These are phyloP conservation scores for Allium sativum DNA, from an alignment of 106 monocot species.

Conservation along the genomic window DNA sequence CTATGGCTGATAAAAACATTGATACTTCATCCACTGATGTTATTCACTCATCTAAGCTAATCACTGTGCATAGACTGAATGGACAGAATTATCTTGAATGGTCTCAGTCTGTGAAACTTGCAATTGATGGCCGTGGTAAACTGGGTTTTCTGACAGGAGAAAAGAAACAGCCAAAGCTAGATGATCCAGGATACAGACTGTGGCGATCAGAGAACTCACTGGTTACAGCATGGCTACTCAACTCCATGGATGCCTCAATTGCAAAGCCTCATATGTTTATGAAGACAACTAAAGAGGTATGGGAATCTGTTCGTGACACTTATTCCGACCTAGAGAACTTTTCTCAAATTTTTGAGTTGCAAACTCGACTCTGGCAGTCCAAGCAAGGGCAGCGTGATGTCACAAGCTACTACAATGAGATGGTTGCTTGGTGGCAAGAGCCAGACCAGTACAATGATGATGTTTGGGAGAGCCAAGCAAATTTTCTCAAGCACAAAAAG, in stretches of 20 bases:
- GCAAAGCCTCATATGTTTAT: not conserved
- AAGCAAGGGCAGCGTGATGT: not conserved
- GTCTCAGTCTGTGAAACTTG: not conserved
- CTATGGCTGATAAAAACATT: too few species aligned
- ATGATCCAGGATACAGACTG: not conserved
- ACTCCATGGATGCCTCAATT: not conserved
- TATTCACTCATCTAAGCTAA: not conserved
- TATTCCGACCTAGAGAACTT: not conserved
- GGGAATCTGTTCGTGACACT: not conserved
- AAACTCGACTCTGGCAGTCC: not conserved
- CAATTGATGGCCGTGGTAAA: not conserved
- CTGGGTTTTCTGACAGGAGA: not conserved
- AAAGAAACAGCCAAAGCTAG: not conserved
- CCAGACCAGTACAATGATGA: not conserved
- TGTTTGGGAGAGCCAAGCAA: not conserved
- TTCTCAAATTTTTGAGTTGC: not conserved
- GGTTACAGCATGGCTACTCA: not conserved
- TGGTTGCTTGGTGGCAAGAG: not conserved
- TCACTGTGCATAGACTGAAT: not conserved
- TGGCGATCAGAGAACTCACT: not conserved
- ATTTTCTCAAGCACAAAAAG: not conserved
- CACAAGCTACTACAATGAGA: not conserved
- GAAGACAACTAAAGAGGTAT: not conserved
- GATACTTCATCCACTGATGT: too few species aligned
- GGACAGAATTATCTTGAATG: not conserved